phyloP scores from a whole-genome alignment of 768 basidiomycete genomes.

The Lactarius indigo region DNA sequence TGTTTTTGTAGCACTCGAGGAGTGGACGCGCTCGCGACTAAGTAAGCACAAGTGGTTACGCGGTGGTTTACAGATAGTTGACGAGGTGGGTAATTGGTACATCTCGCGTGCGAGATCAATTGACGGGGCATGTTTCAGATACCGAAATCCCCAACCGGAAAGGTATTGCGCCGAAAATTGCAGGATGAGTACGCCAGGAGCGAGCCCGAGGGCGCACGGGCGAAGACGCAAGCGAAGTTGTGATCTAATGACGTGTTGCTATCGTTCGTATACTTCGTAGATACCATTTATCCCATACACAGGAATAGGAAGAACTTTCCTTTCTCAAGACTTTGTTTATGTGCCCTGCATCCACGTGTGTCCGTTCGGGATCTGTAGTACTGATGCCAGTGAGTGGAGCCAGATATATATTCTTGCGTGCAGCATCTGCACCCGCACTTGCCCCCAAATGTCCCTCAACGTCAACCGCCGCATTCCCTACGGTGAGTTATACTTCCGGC shows the following conservation, averaged over 20 bases:
- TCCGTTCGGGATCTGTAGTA: neutral
- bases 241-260: neutral
- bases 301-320: neutral
- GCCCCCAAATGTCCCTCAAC: constrained; percentile 5
- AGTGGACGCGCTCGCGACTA: constrained; percentile 58
- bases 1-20: constrained; percentile 47
- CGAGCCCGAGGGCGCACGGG: neutral
- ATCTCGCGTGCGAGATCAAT: neutral
- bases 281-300: neutral
- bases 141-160: constrained; percentile 73
- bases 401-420: neutral
- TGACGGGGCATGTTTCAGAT: constrained; percentile 40
- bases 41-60: constrained; percentile 76
- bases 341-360: neutral
- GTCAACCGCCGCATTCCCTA: constrained; percentile 14
- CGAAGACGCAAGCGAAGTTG: neutral
- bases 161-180: constrained; percentile 58
- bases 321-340: no score
- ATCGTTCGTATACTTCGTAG: neutral
- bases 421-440: neutral
- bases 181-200: constrained; percentile 39
- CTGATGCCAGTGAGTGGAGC: neutral
- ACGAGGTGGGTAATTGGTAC: constrained; percentile 42
- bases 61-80: constrained; percentile 65
- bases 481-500: neutral